phyloP scores from a whole-genome alignment of 2,329 filamentous ascomycete genomes.

The Ascochyta rabiei region DNA sequence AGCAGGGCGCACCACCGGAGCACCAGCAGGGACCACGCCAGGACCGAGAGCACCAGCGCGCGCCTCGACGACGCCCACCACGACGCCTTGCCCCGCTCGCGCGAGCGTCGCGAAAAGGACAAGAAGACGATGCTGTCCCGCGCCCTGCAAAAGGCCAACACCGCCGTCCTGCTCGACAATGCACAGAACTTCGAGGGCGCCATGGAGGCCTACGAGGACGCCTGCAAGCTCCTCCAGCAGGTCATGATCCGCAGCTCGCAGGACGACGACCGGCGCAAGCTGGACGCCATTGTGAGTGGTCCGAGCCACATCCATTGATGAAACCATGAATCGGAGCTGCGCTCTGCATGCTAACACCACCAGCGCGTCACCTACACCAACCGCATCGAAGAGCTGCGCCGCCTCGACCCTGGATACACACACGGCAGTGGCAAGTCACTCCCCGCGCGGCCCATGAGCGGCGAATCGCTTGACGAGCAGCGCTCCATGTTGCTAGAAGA shows the following conservation, averaged over 20 bases:
- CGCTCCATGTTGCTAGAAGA: slow-evolving; percentile 45
- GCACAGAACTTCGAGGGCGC: slow-evolving; percentile 93
- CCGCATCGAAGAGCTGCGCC: slow-evolving; percentile 84
- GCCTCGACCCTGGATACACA: slow-evolving; percentile 65
- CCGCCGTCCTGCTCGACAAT: slow-evolving; percentile 93
- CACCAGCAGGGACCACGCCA: slow-evolving; percentile 29
- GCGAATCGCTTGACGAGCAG: slow-evolving; percentile 56
- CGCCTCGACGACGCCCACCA: slow-evolving; percentile 41
- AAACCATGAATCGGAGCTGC: no score
- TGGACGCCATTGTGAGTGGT: slow-evolving; percentile 85
- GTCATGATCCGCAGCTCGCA: slow-evolving; percentile 85
- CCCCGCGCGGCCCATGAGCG: slow-evolving; percentile 71
- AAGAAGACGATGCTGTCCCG: slow-evolving; percentile 97
- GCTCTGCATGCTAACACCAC: slow-evolving; percentile 18
- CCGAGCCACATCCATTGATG: no score
- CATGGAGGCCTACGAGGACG: slow-evolving; percentile 87
- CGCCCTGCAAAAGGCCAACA: slow-evolving; percentile 93
- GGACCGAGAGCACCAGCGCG: slow-evolving; percentile 42
- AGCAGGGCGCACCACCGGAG: slow-evolving; percentile 32
- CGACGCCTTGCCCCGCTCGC: slow-evolving; percentile 45
- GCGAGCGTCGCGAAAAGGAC: slow-evolving; percentile 56
- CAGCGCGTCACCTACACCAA: slow-evolving; percentile 89
- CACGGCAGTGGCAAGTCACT: slow-evolving; percentile 71
- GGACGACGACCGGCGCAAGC: slow-evolving; percentile 85
- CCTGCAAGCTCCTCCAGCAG: slow-evolving; percentile 84